Base-by-base conservation (phyloP, 352 stramenopile species). In the Globisporangium abappressorium region DNA sequence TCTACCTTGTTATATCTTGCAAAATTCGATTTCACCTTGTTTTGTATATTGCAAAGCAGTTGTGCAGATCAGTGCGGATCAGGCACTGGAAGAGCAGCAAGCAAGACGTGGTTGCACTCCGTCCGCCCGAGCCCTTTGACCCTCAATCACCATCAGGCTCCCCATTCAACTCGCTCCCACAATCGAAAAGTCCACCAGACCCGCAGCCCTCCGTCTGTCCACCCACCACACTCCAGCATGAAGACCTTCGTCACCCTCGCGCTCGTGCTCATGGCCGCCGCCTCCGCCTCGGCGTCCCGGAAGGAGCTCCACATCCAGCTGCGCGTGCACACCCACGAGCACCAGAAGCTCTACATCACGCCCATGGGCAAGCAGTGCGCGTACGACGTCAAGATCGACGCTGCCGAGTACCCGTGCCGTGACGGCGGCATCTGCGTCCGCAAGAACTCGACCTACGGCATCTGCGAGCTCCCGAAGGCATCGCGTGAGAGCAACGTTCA, bases 321-420 rank as follows among this genome's bases (percentile, higher is more conserved):
- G 59, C 71, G 69, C 58, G 62, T 83, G 64, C 66, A 73, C 33
- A 61, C 28, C 55, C n/a, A 26, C 15, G 36, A n/a, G 14, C 64
- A 69, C 34, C 49, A 75, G 65, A 87, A 87, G 70, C 76, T 90
- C 61, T 84, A 84, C 73, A 73, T 90, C 62, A 85, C 75, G 56
- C 71, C 76, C 18, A 69, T 87, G 49, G 82, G 82, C 66, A 34
- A 81, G 20, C 82, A 85, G 63, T 89, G 82, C 71, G 77, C 79
- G 33, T 91, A 84, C 73, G 80, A 89, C 70, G 78, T 60, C 64
- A 79, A 71, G 54, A 74, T 84, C 43, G 80, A 88, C 58, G 74
- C 82, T 24, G 77, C 72, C 24, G 62, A 89, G 68, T 89, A 90
- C 58, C 82, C 80, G 49, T 90, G 82, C 69, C 66, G 68, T 26